Evolutionary conservation across 495 filamentous ascomycete genomes (phyloP), one percentile per base, ranked within the genome.

Genomic region (Hypoxylon fuscum): DNA sequence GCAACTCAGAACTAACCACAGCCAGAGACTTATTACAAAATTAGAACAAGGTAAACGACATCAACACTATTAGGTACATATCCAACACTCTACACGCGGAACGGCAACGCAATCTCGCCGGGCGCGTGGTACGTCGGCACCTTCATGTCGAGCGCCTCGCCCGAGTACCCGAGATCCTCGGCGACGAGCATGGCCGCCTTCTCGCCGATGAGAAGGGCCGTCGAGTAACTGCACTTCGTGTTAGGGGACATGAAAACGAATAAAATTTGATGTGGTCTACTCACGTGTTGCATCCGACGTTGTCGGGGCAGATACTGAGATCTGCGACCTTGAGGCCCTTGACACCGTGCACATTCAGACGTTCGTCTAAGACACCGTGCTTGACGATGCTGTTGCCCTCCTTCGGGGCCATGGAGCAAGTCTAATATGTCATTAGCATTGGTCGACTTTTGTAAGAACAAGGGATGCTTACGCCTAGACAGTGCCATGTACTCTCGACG

Each of bases 321-420:
- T 93, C 91, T 11, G 89, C 89, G 37, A 92, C 88, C 80, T 93
- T 93, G 44, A 95, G 84, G 12, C 87, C 87, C 76, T 91, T 83
- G 25, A 92, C 88, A 50, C 90, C 90, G 66, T 93, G 86, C 35
- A 93, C 90, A 62, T 92, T 93, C 48, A 93, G 80, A 25, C 89
- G 84, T 64, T 90, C 88, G 69, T 95, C 90, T 2, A 95, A 72
- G 2, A 93, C 91, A 35, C 90, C 90, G 66, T 92, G 88, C 67
- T 89, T 89, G 65, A 91, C 89, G 60, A 92, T 90, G 58, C 83
- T 86, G 77, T 90, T 93, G 43, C 90, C 90, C 43, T 92, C 85
- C 43, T 79, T 82, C 15, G 90, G 91, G 0, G 89, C 89, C 90
- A 95, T 95, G 54, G 86, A 89, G 78, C 89, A 92, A 0, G 90